Base-by-base conservation (phyloP, 2,329 filamentous ascomycete species). In the Aspergillus puulaauensis region DNA sequence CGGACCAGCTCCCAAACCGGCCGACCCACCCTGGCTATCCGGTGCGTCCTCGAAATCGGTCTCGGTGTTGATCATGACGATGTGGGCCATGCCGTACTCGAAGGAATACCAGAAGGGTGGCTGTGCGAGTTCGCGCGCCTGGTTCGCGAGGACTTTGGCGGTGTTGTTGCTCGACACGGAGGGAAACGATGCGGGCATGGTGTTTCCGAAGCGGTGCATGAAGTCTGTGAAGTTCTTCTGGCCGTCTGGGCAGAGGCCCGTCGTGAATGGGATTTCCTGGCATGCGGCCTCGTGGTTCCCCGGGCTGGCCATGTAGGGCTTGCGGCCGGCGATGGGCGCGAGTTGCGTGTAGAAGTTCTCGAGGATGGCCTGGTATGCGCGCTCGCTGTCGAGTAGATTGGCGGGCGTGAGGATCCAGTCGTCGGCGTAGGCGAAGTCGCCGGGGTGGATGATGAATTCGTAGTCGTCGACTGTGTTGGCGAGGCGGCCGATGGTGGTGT, bases 221-320 rank as follows among this genome's bases (percentile, higher is more conserved):
- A 83, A 86, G 59, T 84, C 83, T 4, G 83, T 86, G 67, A 86
- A 86, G 70, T 86, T 86, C 62, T 75, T 79, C 66, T 86, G 83
- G 6, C 83, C 83, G 2, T 74, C 70, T 0, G 68, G 69, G 49
- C 70, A 72, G 6, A 68, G 64, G 2, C 60, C 57, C 1, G 59
- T 52, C 1, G 64, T 56, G 41, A 63, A 66, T 8, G 69, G 66
- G 17, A 71, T 64, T 40, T 72, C 68, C 1, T 61, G 66, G 66
- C 83, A 86, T 44, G 74, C 71, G 1, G 83, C 83, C 66, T 86
- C 84, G 67, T 87, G 84, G 68, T 86, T 87, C 0, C 84, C 84
- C 0, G 82, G 82, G 17, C 75, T 76, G 6, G 77, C 78, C 81
- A 83, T 83, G 75, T 86, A 87, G 0, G 77, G 72, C 68, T 85